These are phyloP conservation scores for Obba rivulosa DNA, from an alignment of 768 basidiomycete species.

Conservation along the genomic window DNA sequence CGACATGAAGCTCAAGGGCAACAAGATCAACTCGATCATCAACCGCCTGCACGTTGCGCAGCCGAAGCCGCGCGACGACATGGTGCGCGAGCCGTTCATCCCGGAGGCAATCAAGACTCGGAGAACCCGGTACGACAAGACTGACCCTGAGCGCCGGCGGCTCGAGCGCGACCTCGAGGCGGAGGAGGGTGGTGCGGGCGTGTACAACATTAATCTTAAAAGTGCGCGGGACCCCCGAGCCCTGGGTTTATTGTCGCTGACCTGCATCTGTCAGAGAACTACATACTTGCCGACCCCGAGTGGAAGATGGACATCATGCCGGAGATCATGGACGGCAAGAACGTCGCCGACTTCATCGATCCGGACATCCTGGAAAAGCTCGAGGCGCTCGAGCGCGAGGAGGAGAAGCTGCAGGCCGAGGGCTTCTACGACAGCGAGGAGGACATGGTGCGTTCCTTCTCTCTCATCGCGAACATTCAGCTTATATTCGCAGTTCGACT, in stretches of 20 bases:
- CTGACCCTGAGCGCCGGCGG: slow-evolving; percentile 69
- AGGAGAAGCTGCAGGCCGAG: slow-evolving; percentile 88
- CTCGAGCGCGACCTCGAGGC: slow-evolving; percentile 80
- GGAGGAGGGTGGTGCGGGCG: slow-evolving; percentile 85
- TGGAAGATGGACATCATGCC: slow-evolving; percentile 98
- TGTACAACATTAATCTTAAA: slow-evolving; percentile 86
- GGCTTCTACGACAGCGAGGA: slow-evolving; percentile 93
- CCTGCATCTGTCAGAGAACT: slow-evolving; percentile 62
- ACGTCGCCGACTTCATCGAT: slow-evolving; percentile 97
- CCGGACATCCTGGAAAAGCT: slow-evolving; percentile 96
- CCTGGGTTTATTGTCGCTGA: not conserved
- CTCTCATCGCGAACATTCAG: not conserved
- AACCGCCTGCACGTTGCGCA: slow-evolving; percentile 96
- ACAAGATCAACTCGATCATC: slow-evolving; percentile 84
- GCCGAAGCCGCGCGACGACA: slow-evolving; percentile 87
- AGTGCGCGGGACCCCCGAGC: slow-evolving; percentile 44
- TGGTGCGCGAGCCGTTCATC: slow-evolving; percentile 82
- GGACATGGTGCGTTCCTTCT: slow-evolving; percentile 57
- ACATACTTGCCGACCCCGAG: slow-evolving; percentile 79
- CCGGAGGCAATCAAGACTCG: slow-evolving; percentile 75
- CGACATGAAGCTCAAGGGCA: slow-evolving; percentile 89
- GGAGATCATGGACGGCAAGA: slow-evolving; percentile 99
- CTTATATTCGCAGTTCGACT: slow-evolving; percentile 34
- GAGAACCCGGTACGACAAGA: slow-evolving; percentile 80
- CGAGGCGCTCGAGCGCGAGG: slow-evolving; percentile 94